These are phyloP conservation scores for Flaveria trinervia DNA, from an alignment of 129 eudicot genomes.

Conservation along the genomic window DNA sequence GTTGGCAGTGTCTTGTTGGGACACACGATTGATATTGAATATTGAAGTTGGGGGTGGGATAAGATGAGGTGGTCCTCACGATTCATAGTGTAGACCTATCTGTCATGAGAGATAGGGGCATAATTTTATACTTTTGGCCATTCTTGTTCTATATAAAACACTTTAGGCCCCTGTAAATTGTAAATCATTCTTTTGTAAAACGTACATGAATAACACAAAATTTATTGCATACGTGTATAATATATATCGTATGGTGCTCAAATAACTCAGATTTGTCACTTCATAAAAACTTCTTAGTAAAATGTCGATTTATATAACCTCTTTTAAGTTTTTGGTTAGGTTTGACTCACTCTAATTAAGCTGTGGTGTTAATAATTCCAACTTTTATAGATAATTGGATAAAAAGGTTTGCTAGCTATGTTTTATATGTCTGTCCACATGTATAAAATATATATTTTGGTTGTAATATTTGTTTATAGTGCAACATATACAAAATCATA, in stretches of 20 bases:
- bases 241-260: not conserved
- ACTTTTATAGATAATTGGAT: too few species aligned
- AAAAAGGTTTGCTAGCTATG: too few species aligned
- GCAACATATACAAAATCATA: too few species aligned
- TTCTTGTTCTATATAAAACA: constrained; percentile 12
- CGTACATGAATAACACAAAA: constrained; percentile 15
- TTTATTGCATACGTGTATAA: not conserved
- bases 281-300: not conserved
- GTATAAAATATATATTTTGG: too few species aligned
- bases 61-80: constrained; percentile 36
- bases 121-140: constrained; percentile 1
- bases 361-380: too few species aligned
- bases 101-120: constrained; percentile 12
- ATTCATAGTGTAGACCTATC: constrained; percentile 30
- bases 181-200: not conserved
- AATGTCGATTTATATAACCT: not conserved
- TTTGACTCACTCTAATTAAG: too few species aligned
- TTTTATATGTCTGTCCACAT: too few species aligned
- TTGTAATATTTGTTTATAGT: too few species aligned
- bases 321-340: too few species aligned
- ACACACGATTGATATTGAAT: not conserved
- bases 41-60: constrained; percentile 21
- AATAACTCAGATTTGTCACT: too few species aligned
- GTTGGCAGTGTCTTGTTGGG: constrained; percentile 10
- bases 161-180: constrained; percentile 29